Evolutionary conservation across 2,329 filamentous ascomycete genomes (phyloP).

Genomic region (Aspergillus sp.): DNA sequence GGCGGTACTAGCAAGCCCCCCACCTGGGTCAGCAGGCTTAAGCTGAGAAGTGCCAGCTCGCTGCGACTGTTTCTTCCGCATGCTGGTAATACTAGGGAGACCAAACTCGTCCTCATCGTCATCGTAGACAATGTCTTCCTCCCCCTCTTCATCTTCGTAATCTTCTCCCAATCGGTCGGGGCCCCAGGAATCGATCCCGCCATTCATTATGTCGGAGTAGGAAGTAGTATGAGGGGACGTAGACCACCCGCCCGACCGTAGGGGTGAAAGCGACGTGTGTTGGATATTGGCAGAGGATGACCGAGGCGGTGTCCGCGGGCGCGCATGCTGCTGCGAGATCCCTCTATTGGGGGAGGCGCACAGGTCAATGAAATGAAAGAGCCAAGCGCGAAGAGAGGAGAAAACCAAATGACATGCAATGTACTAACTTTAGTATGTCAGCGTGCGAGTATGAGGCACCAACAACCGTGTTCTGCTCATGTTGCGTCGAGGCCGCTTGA

Average conservation of each 20-base stretch:
- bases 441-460: conserved; percentile 96
- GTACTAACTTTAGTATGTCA: conserved; percentile 77
- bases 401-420: background rate
- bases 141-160: conserved; percentile 66
- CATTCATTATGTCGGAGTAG: conserved; percentile 79
- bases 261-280: conserved; percentile 56
- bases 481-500: conserved; percentile 58
- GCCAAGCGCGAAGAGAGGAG: conserved; percentile 1
- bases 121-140: conserved; percentile 75
- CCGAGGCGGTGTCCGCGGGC: conserved; percentile 72
- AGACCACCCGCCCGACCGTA: conserved; percentile 43
- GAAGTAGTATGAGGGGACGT: conserved; percentile 67
- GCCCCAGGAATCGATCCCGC: conserved; percentile 81
- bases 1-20: conserved; percentile 24
- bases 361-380: conserved; percentile 12
- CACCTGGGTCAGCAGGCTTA: conserved; percentile 50
- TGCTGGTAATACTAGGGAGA: conserved; percentile 85
- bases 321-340: conserved; percentile 51
- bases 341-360: conserved; percentile 25
- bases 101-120: conserved; percentile 96
- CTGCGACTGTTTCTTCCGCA: conserved; percentile 70
- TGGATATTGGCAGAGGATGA: conserved; percentile 57
- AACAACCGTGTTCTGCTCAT: conserved; percentile 74
- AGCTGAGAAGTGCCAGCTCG: conserved; percentile 36
- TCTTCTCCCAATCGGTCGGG: conserved; percentile 44